A percentile compares a stretch with the other conserved stretches of the same genome.
These are phyloP conservation scores for Telfairia occidentalis DNA, from an alignment of 331 rosid species.

Conservation along the genomic window DNA sequence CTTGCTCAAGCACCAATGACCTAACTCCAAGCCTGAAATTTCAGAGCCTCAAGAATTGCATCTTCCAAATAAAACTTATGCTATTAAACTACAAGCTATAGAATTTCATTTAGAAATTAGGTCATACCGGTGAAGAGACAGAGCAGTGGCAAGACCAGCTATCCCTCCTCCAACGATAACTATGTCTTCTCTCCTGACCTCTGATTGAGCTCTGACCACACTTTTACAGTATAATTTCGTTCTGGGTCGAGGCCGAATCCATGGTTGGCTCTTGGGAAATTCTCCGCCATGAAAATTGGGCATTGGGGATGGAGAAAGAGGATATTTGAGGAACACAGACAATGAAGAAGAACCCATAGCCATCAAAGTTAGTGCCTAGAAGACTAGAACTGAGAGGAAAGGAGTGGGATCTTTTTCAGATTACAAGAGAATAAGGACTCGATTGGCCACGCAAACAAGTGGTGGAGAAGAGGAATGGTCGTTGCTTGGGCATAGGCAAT, in stretches of 20 bases:
- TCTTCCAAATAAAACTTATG: neutral
- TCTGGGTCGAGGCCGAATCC: constrained; percentile 17
- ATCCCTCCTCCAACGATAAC: constrained; percentile 48
- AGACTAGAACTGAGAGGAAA: neutral
- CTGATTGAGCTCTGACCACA: constrained; percentile 23
- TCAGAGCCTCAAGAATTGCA: neutral
- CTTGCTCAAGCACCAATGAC: constrained; percentile 69
- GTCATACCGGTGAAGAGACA: constrained; percentile 41
- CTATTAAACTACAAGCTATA: neutral
- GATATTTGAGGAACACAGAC: neutral
- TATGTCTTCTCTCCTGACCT: constrained; percentile 23
- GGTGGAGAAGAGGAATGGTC: constrained; percentile 4
- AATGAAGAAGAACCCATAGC: neutral
- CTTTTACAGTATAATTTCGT: constrained; percentile 7
- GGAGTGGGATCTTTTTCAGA: neutral
- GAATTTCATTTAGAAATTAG: neutral
- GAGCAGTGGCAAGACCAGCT: constrained; percentile 43
- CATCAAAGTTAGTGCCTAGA: neutral
- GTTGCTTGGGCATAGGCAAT: neutral
- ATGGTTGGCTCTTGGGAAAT: neutral
- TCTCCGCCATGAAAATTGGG: neutral
- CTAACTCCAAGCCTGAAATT: constrained; percentile 55
- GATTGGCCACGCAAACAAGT: constrained; percentile 9
- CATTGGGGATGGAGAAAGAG: neutral
- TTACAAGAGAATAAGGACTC: neutral